Evolutionary conservation across 148 eudicot species (phyloP).

Genomic region (Rhododendron mucronatum): DNA sequence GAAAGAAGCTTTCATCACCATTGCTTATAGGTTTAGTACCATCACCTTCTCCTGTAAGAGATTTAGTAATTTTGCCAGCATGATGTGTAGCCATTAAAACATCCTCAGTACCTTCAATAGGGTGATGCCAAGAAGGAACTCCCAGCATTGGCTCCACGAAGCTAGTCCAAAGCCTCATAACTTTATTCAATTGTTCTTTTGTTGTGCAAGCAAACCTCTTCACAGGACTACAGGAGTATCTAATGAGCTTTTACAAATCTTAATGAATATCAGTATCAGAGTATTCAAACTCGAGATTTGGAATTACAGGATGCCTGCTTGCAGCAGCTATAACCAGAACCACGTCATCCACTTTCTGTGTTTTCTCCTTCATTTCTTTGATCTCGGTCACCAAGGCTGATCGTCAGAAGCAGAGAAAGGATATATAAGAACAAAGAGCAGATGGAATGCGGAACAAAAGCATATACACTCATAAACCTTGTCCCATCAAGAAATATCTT

Average conservation of each 20-base stretch:
- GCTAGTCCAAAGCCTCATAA: conserved; percentile 73
- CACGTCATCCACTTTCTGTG: conserved; percentile 63
- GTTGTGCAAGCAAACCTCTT: conserved; percentile 69
- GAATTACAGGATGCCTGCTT: conserved; percentile 53
- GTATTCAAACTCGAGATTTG: conserved; percentile 65
- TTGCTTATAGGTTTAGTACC: conserved; percentile 33
- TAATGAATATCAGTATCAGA: conserved; percentile 66
- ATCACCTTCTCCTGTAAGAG: conserved; percentile 34
- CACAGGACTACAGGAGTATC: conserved; percentile 52
- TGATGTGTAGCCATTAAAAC: conserved; percentile 28
- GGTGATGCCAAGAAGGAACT: conserved; percentile 34
- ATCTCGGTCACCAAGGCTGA: conserved; percentile 83
- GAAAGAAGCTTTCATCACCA: conserved; percentile 34
- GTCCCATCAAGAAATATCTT: not conserved
- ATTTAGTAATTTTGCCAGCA: conserved; percentile 21
- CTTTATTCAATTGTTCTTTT: conserved; percentile 80
- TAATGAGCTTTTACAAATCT: conserved; percentile 67
- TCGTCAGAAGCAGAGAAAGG: conserved; percentile 9
- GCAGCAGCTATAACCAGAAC: conserved; percentile 71
- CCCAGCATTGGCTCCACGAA: conserved; percentile 83
- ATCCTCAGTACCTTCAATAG: conserved; percentile 39
- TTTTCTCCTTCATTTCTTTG: conserved; percentile 70
- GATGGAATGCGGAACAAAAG: not conserved
- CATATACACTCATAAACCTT: not conserved
- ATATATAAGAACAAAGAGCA: conserved; percentile 13